A percentile compares a stretch with the other conserved stretches of the same genome.
phyloP scores from a whole-genome alignment of 140 eudicot species.

The Bidens hawaiensis region DNA sequence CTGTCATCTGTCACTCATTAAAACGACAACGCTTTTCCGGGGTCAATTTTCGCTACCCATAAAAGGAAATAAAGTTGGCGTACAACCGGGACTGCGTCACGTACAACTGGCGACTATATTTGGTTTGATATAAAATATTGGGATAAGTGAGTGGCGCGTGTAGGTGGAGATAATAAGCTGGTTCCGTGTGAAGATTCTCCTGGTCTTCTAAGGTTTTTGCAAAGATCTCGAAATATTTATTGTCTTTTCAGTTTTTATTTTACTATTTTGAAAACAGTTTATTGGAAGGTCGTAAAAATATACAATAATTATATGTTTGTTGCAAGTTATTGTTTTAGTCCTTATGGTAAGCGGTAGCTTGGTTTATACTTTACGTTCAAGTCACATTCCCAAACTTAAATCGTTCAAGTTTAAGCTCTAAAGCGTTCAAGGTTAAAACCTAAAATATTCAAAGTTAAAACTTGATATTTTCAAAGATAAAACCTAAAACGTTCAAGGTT shows the following conservation, averaged over 20 bases:
- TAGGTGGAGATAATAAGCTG: constrained; percentile 20
- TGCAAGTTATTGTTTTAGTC: too few species aligned
- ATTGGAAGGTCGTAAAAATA: too few species aligned
- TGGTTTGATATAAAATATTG: not conserved
- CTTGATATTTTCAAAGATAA: too few species aligned
- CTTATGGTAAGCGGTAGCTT: too few species aligned
- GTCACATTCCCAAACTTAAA: too few species aligned
- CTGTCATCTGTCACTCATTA: constrained; percentile 18
- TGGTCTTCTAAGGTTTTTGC: constrained; percentile 11
- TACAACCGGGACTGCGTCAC: not conserved
- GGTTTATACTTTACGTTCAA: too few species aligned
- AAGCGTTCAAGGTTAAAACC: too few species aligned
- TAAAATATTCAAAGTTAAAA: too few species aligned
- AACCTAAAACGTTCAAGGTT: too few species aligned
- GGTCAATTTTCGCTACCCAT: constrained; percentile 9
- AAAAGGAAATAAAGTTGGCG: not conserved
- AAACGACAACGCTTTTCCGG: constrained; percentile 26
- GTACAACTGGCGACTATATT: not conserved
- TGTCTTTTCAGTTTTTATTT: not conserved
- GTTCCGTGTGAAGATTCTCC: constrained; percentile 28
- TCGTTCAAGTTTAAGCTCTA: too few species aligned
- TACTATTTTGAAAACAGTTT: too few species aligned
- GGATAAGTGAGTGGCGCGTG: constrained; percentile 30
- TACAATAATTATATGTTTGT: too few species aligned
- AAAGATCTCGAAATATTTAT: constrained; percentile 16